These are phyloP conservation scores for Xylaria flabelliformis DNA, from an alignment of 495 filamentous ascomycete species.

Conservation along the genomic window DNA sequence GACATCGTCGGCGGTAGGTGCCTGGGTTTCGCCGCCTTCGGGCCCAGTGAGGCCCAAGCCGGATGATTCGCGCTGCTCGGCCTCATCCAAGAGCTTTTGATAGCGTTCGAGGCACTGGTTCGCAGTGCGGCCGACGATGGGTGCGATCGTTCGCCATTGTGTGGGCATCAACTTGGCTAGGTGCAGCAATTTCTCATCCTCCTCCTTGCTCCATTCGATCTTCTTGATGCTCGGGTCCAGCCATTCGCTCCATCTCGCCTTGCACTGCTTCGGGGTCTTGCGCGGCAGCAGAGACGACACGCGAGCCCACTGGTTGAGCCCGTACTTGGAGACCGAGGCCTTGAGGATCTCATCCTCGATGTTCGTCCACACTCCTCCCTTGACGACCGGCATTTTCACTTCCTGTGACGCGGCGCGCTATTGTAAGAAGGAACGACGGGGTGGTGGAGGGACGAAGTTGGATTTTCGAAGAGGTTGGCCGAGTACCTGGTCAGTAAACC, in stretches of 20 bases:
- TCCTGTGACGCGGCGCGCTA: conserved; percentile 1
- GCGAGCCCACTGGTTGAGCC: conserved; percentile 98
- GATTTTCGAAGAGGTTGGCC: conserved; percentile 7
- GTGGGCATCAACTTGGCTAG: conserved; percentile 98
- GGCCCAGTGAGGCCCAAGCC: conserved; percentile 87
- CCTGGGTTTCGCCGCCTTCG: conserved; percentile 82
- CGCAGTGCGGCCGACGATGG: conserved; percentile 93
- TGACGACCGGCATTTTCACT: conserved; percentile 88
- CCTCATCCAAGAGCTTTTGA: conserved; percentile 94
- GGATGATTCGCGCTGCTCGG: conserved; percentile 82
- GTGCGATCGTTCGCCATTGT: conserved; percentile 98
- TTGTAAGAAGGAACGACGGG: neutral
- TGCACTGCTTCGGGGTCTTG: conserved; percentile 98
- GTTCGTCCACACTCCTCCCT: conserved; percentile 92
- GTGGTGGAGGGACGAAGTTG: neutral
- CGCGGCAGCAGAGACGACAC: conserved; percentile 96
- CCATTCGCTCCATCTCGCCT: conserved; percentile 98
- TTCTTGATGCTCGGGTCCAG: conserved; percentile 96
- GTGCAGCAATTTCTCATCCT: conserved; percentile 96
- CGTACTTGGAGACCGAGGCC: conserved; percentile 94
- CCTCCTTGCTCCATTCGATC: conserved; percentile 98
- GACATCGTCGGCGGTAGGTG: conserved; percentile 93
- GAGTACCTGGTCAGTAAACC: neutral
- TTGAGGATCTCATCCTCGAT: conserved; percentile 94
- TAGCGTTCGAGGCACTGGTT: conserved; percentile 97